Conservation (phyloP, 2,329 filamentous ascomycete species). For the Trichophyton benhamiae region DNA sequence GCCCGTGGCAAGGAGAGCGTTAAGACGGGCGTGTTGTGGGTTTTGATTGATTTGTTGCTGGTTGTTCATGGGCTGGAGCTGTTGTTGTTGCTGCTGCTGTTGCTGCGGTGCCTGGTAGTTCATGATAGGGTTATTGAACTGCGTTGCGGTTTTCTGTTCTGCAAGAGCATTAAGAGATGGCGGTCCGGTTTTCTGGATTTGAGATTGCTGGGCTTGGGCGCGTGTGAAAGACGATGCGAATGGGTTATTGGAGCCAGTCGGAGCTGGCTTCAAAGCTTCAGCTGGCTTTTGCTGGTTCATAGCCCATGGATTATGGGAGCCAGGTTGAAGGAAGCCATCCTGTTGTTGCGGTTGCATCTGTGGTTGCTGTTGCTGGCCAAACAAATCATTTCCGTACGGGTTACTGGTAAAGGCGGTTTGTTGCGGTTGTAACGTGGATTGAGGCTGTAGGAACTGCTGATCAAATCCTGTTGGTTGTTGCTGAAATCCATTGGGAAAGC, state of each 20-base stretch:
- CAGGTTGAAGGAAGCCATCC: constrained; percentile 55
- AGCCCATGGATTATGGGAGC: constrained; percentile 92
- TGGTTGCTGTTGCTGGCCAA: constrained; percentile 40
- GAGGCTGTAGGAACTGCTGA: constrained; percentile 33
- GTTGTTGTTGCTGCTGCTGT: constrained; percentile 22
- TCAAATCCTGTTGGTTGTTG: constrained; percentile 60
- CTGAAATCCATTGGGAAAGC: constrained; percentile 56
- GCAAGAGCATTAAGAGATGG: constrained; percentile 63
- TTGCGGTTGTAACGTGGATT: constrained; percentile 44
- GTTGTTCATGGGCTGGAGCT: constrained; percentile 24
- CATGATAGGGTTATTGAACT: constrained; percentile 40
- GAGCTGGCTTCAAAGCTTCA: constrained; percentile 61
- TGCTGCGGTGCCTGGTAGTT: constrained; percentile 37
- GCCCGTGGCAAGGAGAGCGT: constrained; percentile 70
- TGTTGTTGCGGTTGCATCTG: constrained; percentile 37
- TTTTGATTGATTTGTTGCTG: constrained; percentile 30
- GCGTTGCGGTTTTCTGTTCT: constrained; percentile 67
- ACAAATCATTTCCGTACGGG: constrained; percentile 41
- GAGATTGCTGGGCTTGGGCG: constrained; percentile 46
- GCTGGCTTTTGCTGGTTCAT: constrained; percentile 41
- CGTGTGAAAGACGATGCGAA: constrained; percentile 64
- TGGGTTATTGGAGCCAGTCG: constrained; percentile 94
- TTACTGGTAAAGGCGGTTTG: constrained; percentile 46
- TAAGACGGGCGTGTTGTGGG: constrained; percentile 60
- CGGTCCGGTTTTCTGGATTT: constrained; percentile 42